Conservation (phyloP, 176 grass and related monocot species). For the Zizania latifolia region DNA sequence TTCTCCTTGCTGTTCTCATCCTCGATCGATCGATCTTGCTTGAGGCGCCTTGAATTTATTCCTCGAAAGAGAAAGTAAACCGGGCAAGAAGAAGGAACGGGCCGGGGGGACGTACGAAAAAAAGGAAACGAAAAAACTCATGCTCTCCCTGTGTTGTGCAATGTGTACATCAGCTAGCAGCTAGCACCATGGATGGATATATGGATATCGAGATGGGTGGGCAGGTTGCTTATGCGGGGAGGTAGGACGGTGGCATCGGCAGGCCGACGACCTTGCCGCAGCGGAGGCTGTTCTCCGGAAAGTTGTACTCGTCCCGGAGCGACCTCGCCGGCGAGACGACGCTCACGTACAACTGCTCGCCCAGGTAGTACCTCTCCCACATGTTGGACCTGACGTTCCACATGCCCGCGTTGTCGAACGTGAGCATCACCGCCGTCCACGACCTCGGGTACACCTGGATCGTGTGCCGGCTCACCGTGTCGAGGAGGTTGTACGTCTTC, state of each 20-base stretch:
- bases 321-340: slow-evolving; percentile 64
- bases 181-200: neutral
- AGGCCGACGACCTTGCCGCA: slow-evolving; percentile 66
- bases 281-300: slow-evolving; percentile 50
- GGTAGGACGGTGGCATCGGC: slow-evolving; percentile 69
- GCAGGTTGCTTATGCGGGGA: slow-evolving; percentile 8
- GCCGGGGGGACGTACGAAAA: slow-evolving; percentile 12
- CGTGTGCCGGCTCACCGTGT: slow-evolving; percentile 90
- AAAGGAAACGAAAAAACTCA: neutral
- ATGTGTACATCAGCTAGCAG: slow-evolving; percentile 20
- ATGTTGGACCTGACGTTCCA: slow-evolving; percentile 82
- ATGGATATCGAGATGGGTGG: neutral
- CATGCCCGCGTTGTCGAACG: slow-evolving; percentile 95
- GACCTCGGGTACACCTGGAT: slow-evolving; percentile 94
- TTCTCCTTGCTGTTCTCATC: slow-evolving; percentile 18
- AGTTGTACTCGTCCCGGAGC: slow-evolving; percentile 86
- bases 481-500: slow-evolving; percentile 74
- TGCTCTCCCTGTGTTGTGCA: neutral
- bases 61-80: slow-evolving; percentile 23
- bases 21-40: slow-evolving; percentile 13
- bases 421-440: slow-evolving; percentile 88
- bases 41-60: slow-evolving; percentile 34
- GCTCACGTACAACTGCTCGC: slow-evolving; percentile 80
- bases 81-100: slow-evolving; percentile 15
- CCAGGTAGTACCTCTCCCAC: slow-evolving; percentile 76